Evolutionary conservation across 2,329 filamentous ascomycete species (phyloP), one percentile per base, ranked within the genome.

Genomic region (Samsoniella hepiali): DNA sequence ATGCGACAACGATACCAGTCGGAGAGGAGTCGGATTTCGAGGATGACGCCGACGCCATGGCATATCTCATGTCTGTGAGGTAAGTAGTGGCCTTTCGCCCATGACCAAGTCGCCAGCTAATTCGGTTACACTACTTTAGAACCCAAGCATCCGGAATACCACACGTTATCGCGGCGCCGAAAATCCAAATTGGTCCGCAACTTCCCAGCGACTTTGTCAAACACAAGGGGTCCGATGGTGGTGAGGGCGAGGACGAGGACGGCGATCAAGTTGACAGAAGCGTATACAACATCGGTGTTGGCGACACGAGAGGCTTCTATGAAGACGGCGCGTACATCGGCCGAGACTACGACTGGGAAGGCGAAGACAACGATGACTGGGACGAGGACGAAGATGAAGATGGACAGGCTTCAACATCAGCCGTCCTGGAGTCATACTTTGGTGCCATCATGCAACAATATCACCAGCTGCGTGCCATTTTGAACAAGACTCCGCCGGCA

Each of bases 301-400:
- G 82, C 60, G 84, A 89, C 69, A 77, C 80, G 29, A 77, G 83
- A 62, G 90, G 89, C 11, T 88, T 86, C 71, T 95, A 91, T 72
- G 79, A 87, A 17, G 91, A 96, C 68, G 93, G 92, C 56, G 90
- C 91, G 44, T 97, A 92, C 73, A 85, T 89, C 31, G 90, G 88
- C 4, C 79, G 82, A 3, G 82, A 85, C 0, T 76, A 81, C 34
- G 68, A 68, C 31, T 67, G 73, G 51, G 65, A 66, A 1, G 67
- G 69, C 8, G 65, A 69, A 10, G 70, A 72, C 11, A 72, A 74
- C 31, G 67, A 72, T 15, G 63, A 68, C 11, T 62, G 51, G 51
- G 72, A 74, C n/a, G 72, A 73, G 22, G 68, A 65, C 9, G 68
- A 72, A 31, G 66, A 67, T 13, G 64, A 65, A 1, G 68, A 73